A percentile compares a stretch with the other conserved stretches of the same genome.
Evolutionary conservation across 805 yeast genomes (phyloP).

Genomic region (Ogataea haglerorum): DNA sequence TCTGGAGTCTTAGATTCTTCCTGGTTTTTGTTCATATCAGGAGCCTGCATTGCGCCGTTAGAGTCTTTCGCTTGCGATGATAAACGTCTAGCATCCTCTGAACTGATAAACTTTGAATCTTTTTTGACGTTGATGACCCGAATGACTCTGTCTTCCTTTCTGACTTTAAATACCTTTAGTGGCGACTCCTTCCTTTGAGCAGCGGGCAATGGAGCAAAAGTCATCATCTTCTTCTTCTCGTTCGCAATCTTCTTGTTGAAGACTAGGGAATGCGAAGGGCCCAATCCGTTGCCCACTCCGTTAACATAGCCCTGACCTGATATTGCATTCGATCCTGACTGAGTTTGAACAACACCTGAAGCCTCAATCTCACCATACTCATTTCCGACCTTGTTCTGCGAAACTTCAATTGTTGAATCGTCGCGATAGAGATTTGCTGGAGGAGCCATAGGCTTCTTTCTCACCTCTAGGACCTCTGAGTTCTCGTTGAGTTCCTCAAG

Average conservation of each 20-base stretch:
- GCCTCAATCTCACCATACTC: slow-evolving; percentile 58
- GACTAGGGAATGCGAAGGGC: slow-evolving; percentile 56
- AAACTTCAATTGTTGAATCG: slow-evolving; percentile 21
- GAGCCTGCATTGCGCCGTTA: background rate
- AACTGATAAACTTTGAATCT: slow-evolving; percentile 18
- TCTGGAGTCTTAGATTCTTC: background rate
- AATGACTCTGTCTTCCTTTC: slow-evolving; percentile 23
- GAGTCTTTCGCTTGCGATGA: slow-evolving; percentile 14
- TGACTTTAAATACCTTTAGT: slow-evolving; percentile 19
- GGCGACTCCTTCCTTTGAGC: slow-evolving; percentile 6
- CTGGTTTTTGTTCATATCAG: background rate
- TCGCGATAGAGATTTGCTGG: slow-evolving; percentile 26
- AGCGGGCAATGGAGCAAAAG: slow-evolving; percentile 20
- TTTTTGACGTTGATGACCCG: slow-evolving; percentile 20
- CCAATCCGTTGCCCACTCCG: slow-evolving; percentile 46
- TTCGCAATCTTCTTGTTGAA: slow-evolving; percentile 46
- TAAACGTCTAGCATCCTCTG: slow-evolving; percentile 21
- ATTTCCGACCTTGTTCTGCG: slow-evolving; percentile 24
- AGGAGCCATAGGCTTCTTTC: slow-evolving; percentile 19
- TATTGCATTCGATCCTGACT: slow-evolving; percentile 34
- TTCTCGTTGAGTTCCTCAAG: background rate
- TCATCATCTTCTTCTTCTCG: slow-evolving; percentile 38
- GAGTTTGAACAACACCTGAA: slow-evolving; percentile 46
- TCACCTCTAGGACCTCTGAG: background rate
- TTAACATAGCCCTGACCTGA: slow-evolving; percentile 14